Evolutionary conservation across 305 asterid genomes (phyloP).

Genomic region (Solanum hybrid): DNA sequence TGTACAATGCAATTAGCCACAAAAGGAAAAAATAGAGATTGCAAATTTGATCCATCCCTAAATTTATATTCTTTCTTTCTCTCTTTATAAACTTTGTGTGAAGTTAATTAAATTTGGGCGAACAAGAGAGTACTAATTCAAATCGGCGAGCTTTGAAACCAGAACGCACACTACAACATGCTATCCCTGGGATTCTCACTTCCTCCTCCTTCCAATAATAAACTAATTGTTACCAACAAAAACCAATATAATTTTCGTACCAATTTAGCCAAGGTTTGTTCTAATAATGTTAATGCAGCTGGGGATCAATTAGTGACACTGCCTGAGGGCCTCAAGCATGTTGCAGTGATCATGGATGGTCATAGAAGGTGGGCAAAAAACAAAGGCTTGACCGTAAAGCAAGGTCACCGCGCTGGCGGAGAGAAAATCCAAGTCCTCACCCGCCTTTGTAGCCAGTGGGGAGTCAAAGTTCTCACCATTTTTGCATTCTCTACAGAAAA

Average conservation of each 20-base stretch:
- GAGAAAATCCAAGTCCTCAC: neutral
- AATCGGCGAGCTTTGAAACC: neutral
- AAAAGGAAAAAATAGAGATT: neutral
- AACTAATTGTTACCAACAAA: no score
- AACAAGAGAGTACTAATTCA: neutral
- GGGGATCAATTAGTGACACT: neutral
- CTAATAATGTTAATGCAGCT: neutral
- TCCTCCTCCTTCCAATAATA: neutral
- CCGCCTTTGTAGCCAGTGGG: neutral
- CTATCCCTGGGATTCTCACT: neutral
- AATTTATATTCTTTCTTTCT: neutral
- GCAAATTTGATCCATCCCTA: neutral
- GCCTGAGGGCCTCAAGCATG: neutral
- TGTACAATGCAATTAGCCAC: neutral
- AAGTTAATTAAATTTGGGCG: neutral
- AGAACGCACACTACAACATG: neutral
- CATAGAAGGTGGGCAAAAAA: neutral
- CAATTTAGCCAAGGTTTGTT: neutral
- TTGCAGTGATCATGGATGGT: neutral
- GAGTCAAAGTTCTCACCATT: neutral
- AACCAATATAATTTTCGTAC: neutral
- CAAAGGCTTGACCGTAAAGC: neutral
- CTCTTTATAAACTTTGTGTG: neutral
- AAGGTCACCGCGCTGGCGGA: neutral
- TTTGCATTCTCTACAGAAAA: neutral